Evolutionary conservation across 441 rosid genomes (phyloP).

Genomic region (California macrophylla): DNA sequence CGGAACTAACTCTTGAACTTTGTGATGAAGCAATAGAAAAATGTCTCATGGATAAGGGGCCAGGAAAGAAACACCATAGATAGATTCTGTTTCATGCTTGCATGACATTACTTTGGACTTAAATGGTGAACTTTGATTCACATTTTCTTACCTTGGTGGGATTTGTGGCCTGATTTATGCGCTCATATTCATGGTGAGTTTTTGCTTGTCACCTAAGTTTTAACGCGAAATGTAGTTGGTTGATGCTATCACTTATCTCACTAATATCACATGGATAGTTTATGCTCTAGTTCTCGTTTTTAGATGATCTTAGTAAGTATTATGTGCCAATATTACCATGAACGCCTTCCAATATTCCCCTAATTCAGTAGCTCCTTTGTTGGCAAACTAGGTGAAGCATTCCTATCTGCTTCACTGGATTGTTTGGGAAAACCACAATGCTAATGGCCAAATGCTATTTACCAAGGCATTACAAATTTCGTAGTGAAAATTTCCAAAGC

Average conservation of each 20-base stretch:
- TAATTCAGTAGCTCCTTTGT: no score
- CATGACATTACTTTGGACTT: not conserved
- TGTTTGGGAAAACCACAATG: no score
- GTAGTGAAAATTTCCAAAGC: no score
- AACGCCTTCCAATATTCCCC: not conserved
- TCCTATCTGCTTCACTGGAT: no score
- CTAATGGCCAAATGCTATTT: no score
- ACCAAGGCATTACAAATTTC: no score
- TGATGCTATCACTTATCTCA: no score
- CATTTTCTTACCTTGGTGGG: conserved; percentile 1
- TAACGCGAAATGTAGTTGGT: not conserved
- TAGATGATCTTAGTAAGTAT: not conserved
- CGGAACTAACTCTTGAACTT: conserved; percentile 50
- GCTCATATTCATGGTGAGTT: not conserved
- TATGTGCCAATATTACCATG: not conserved
- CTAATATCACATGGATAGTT: no score
- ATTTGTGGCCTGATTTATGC: not conserved
- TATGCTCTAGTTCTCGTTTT: not conserved
- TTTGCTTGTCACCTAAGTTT: not conserved
- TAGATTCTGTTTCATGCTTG: conserved; percentile 1
- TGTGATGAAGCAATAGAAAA: conserved; percentile 73
- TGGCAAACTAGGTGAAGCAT: no score
- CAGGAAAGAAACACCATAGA: conserved; percentile 26
- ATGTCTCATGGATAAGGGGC: conserved; percentile 34
- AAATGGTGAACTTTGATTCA: not conserved